Evolutionary conservation across 805 yeast species (phyloP).

Genomic region (Pichia nanzhaoensis): DNA sequence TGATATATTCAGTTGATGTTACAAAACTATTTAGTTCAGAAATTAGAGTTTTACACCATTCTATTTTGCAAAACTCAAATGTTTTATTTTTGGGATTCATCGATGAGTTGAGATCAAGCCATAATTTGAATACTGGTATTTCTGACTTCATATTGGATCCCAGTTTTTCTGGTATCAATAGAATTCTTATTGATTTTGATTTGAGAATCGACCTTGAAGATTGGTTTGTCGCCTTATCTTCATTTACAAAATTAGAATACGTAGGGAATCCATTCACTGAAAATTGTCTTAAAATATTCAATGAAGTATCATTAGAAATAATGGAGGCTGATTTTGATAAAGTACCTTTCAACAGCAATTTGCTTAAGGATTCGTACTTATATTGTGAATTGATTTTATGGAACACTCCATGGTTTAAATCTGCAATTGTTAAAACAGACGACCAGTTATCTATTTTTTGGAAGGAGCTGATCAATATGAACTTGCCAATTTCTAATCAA

Average conservation of each 20-base stretch:
- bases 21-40: conserved; percentile 49
- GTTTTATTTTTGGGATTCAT: conserved; percentile 53
- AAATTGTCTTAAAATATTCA: conserved; percentile 40
- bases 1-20: conserved; percentile 53
- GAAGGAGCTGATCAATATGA: conserved; percentile 70
- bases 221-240: conserved; percentile 64
- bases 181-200: conserved; percentile 57
- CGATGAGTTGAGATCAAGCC: conserved; percentile 43
- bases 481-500: conserved; percentile 45
- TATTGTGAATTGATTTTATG: conserved; percentile 72
- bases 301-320: conserved; percentile 50
- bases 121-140: conserved; percentile 18
- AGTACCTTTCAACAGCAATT: too few species aligned
- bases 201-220: conserved; percentile 65
- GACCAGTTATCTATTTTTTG: conserved; percentile 56
- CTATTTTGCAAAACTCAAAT: conserved; percentile 54
- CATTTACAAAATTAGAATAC: conserved; percentile 55
- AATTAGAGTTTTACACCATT: conserved; percentile 55
- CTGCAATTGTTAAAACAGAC: conserved; percentile 50
- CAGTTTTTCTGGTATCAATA: conserved; percentile 4
- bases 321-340: conserved; percentile 55
- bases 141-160: neutral
- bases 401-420: conserved; percentile 71
- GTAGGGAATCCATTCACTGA: conserved; percentile 21
- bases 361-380: conserved; percentile 20